These are phyloP conservation scores for Aplosporella prunicola DNA, from an alignment of 2,329 filamentous ascomycete genomes.

Conservation along the genomic window DNA sequence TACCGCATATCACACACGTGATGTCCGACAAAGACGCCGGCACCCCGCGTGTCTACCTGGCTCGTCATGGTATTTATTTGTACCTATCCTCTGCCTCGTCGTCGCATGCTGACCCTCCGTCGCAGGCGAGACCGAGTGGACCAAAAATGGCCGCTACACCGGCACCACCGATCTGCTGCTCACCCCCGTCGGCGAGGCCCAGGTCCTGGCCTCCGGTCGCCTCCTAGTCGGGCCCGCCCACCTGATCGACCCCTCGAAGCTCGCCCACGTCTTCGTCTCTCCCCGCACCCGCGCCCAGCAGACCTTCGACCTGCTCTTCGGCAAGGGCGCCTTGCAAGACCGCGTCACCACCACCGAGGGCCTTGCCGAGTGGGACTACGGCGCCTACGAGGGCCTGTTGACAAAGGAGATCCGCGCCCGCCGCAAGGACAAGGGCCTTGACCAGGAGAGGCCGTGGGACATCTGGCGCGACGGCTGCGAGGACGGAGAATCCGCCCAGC, in stretches of 20 bases:
- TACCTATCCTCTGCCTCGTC: background rate
- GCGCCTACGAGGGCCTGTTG: slow-evolving; percentile 75
- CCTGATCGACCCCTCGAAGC: slow-evolving; percentile 41
- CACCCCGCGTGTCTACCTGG: slow-evolving; percentile 18
- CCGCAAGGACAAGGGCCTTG: slow-evolving; percentile 49
- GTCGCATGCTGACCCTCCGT: background rate
- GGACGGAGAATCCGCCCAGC: slow-evolving; percentile 66
- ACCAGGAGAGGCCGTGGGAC: slow-evolving; percentile 56
- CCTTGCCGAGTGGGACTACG: slow-evolving; percentile 82
- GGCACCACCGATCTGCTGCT: slow-evolving; percentile 37
- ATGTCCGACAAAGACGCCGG: slow-evolving; percentile 18
- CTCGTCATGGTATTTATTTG: slow-evolving; percentile 15
- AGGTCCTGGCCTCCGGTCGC: slow-evolving; percentile 37
- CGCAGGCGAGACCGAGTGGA: slow-evolving; percentile 39
- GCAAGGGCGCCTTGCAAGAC: slow-evolving; percentile 1
- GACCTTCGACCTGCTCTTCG: slow-evolving; percentile 41
- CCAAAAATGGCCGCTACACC: slow-evolving; percentile 39
- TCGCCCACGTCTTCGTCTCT: slow-evolving; percentile 42
- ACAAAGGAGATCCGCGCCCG: slow-evolving; percentile 53
- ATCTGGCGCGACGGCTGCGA: slow-evolving; percentile 87
- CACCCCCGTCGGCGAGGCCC: slow-evolving; percentile 22
- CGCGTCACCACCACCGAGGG: slow-evolving; percentile 59
- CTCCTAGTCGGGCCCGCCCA: slow-evolving; percentile 42
- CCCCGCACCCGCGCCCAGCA: slow-evolving; percentile 40
- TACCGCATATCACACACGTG: too few species aligned